Conservation (phyloP, 768 basidiomycete genomes). For the Podaxis rugospora region DNA sequence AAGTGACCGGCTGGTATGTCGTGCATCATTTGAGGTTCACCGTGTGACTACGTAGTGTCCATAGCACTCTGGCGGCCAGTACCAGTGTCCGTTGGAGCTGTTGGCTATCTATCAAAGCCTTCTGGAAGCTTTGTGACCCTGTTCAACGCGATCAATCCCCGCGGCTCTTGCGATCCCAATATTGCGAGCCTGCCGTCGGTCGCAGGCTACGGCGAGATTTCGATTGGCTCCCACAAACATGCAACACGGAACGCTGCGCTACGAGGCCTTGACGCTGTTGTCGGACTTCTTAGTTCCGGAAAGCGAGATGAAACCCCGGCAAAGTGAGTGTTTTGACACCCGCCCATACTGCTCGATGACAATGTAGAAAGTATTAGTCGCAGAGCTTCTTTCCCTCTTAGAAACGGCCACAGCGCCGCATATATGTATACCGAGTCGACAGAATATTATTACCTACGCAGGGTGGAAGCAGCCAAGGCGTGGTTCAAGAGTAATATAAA, state of each 20-base stretch:
- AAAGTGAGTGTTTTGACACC: slow-evolving; percentile 24
- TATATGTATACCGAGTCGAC: slow-evolving; percentile 68
- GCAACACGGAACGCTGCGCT: slow-evolving; percentile 55
- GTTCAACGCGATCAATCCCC: slow-evolving; percentile 62
- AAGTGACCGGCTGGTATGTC: slow-evolving; percentile 21
- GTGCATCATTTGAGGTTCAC: not conserved
- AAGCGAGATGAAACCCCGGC: slow-evolving; percentile 17
- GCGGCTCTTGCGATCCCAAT: slow-evolving; percentile 36
- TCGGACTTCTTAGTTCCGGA: slow-evolving; percentile 39
- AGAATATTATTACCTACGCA: slow-evolving; percentile 62
- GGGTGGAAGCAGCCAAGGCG: slow-evolving; percentile 55
- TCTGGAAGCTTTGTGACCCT: slow-evolving; percentile 69
- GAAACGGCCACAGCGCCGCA: slow-evolving; percentile 62
- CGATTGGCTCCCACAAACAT: slow-evolving; percentile 41
- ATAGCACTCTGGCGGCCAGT: slow-evolving; percentile 73
- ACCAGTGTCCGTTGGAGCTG: slow-evolving; percentile 61
- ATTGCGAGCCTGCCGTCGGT: slow-evolving; percentile 53
- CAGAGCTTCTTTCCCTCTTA: slow-evolving; percentile 56
- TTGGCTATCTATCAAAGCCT: slow-evolving; percentile 72
- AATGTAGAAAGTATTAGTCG: slow-evolving; percentile 35
- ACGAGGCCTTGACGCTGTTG: slow-evolving; percentile 44
- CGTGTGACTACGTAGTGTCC: slow-evolving; percentile 35
- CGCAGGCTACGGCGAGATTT: slow-evolving; percentile 59
- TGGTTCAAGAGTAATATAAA: slow-evolving; percentile 76
- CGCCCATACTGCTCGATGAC: not conserved